phyloP scores from a whole-genome alignment of 1,284 basidiomycete genomes.

The Rhodofomes roseus region DNA sequence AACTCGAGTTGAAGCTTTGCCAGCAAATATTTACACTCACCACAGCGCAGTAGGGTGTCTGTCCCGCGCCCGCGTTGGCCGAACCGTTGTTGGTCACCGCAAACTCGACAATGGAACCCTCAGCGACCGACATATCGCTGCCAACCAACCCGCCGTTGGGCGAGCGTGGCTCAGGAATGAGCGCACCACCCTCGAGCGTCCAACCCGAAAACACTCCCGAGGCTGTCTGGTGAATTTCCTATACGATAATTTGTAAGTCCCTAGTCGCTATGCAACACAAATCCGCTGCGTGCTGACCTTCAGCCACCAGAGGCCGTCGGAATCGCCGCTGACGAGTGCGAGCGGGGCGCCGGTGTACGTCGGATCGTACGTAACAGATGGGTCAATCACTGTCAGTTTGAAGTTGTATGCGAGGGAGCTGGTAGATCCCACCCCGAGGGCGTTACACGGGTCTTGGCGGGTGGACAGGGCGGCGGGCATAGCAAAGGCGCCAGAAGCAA shows the following conservation, averaged over 20 bases:
- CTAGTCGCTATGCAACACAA: background rate
- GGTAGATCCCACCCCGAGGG: too few relatives aligned
- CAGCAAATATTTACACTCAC: background rate
- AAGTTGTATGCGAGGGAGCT: too few relatives aligned
- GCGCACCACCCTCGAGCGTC: conserved; percentile 4
- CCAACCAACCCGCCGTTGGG: background rate
- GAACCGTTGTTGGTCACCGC: background rate
- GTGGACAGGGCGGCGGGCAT: too few relatives aligned
- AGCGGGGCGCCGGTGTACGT: too few relatives aligned
- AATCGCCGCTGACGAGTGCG: background rate
- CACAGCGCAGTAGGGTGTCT: conserved; percentile 10
- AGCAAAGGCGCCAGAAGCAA: too few relatives aligned
- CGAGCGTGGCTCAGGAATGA: background rate
- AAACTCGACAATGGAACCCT: conserved; percentile 2
- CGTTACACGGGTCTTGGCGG: too few relatives aligned
- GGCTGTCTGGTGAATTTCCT: background rate
- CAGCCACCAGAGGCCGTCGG: background rate
- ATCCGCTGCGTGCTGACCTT: background rate
- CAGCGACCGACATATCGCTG: background rate
- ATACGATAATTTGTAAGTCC: background rate
- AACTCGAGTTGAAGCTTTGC: too few relatives aligned
- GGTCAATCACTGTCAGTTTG: too few relatives aligned
- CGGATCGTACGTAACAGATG: too few relatives aligned
- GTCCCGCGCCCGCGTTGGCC: background rate
- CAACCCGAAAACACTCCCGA: background rate